phyloP scores from a whole-genome alignment of 805 yeast genomes.

The Nakazawaea molendinolei region DNA sequence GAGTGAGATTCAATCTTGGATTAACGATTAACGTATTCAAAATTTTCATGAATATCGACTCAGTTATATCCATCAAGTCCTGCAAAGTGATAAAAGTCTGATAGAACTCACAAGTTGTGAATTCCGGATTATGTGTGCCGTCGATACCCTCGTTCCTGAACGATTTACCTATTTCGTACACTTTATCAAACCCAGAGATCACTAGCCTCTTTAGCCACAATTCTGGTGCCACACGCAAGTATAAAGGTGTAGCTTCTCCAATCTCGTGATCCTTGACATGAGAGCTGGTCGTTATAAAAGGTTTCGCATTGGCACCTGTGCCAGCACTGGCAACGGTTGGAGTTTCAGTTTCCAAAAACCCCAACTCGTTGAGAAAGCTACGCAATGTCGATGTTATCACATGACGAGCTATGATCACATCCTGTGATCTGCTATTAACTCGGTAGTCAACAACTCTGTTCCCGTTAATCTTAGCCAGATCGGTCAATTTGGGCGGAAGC shows the following conservation, averaged over 20 bases:
- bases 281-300: constrained; percentile 52
- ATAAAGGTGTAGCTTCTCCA: constrained; percentile 30
- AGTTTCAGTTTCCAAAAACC: constrained; percentile 80
- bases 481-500: constrained; percentile 57
- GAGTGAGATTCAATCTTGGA: constrained; percentile 15
- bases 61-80: constrained; percentile 61
- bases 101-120: constrained; percentile 85
- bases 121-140: constrained; percentile 90
- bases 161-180: constrained; percentile 79
- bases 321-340: constrained; percentile 66
- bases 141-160: constrained; percentile 94
- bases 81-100: constrained; percentile 61
- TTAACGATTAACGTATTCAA: constrained; percentile 25
- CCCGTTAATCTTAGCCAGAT: constrained; percentile 48
- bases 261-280: constrained; percentile 27
- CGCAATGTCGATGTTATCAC: constrained; percentile 51
- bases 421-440: constrained; percentile 45
- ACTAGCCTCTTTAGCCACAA: constrained; percentile 84
- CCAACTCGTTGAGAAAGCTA: constrained; percentile 41
- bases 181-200: constrained; percentile 78
- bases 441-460: constrained; percentile 73
- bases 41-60: constrained; percentile 42
- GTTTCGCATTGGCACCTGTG: constrained; percentile 90
- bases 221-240: constrained; percentile 89
- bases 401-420: constrained; percentile 44